Evolutionary conservation across 2,329 filamentous ascomycete genomes (phyloP).

Genomic region (Cladosporium austrohemisphaericum): DNA sequence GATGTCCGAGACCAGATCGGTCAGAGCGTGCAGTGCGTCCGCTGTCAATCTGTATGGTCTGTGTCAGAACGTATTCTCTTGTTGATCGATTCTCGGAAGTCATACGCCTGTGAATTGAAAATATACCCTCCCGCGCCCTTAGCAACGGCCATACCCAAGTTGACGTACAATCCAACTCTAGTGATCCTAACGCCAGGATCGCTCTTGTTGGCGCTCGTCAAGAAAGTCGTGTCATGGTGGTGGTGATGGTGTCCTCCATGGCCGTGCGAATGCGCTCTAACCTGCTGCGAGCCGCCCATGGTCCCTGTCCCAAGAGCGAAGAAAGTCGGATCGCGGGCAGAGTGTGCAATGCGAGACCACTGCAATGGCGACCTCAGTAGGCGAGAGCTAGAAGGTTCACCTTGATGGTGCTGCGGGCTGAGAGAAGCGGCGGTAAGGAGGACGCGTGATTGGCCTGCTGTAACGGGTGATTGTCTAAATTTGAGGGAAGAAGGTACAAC

Average conservation of each 20-base stretch:
- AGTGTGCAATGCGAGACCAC: conserved; percentile 34
- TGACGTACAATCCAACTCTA: conserved; percentile 79
- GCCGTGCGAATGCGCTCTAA: conserved; percentile 37
- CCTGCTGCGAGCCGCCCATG: conserved; percentile 21
- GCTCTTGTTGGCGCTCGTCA: conserved; percentile 77
- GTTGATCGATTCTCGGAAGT: not conserved
- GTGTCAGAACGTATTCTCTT: too few relatives aligned
- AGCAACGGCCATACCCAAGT: conserved; percentile 87
- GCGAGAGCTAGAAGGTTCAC: not conserved
- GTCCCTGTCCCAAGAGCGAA: not conserved
- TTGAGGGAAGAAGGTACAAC: not conserved
- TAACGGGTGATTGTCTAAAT: too few relatives aligned
- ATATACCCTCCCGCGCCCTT: conserved; percentile 90
- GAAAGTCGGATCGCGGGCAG: conserved; percentile 19
- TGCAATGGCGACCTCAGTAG: conserved; percentile 26
- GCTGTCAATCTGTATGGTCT: conserved; percentile 44
- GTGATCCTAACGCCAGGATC: conserved; percentile 95
- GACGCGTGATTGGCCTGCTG: conserved; percentile 14
- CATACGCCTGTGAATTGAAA: conserved; percentile 77
- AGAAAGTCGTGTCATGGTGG: conserved; percentile 79
- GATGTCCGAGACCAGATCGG: conserved; percentile 91
- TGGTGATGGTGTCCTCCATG: conserved; percentile 64
- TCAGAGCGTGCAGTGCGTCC: conserved; percentile 92
- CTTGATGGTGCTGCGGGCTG: conserved; percentile 1
- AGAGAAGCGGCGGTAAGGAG: conserved; percentile 12